Evolutionary conservation across 495 filamentous ascomycete species (phyloP).

Genomic region (Aspergillus coremiiformis): DNA sequence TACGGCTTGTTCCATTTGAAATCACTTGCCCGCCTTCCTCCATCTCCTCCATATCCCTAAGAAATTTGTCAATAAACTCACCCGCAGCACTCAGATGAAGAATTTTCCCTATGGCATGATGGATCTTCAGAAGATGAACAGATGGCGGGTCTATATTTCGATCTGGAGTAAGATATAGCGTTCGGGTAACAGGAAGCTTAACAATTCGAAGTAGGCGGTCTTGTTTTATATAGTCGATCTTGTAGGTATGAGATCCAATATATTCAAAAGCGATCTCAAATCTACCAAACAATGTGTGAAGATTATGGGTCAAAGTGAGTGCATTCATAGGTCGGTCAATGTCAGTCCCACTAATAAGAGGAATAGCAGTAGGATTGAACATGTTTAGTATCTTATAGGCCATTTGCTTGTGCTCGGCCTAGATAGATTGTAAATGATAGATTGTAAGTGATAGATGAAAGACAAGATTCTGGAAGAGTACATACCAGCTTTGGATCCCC

Average conservation of each 20-base stretch:
- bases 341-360: background rate
- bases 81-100: constrained; percentile 27
- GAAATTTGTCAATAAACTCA: constrained; percentile 24
- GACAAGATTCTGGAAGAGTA: background rate
- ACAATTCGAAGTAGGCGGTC: constrained; percentile 1
- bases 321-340: constrained; percentile 8
- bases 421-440: background rate
- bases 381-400: constrained; percentile 2
- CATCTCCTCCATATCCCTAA: constrained; percentile 22
- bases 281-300: background rate
- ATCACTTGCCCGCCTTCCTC: constrained; percentile 8
- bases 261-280: constrained; percentile 7
- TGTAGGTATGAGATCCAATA: constrained; percentile 13
- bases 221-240: constrained; percentile 4
- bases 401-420: background rate
- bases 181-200: constrained; percentile 16
- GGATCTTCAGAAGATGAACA: constrained; percentile 22
- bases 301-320: background rate
- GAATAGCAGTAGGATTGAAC: background rate
- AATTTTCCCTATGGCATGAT: constrained; percentile 29
- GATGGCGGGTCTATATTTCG: constrained; percentile 25
- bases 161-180: constrained; percentile 18
- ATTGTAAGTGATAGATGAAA: background rate
- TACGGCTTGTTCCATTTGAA: constrained; percentile 18
- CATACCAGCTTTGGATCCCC: constrained; percentile 3